Conservation (phyloP, 108 stramenopile species). For the Nannochloropsis gaditana region DNA sequence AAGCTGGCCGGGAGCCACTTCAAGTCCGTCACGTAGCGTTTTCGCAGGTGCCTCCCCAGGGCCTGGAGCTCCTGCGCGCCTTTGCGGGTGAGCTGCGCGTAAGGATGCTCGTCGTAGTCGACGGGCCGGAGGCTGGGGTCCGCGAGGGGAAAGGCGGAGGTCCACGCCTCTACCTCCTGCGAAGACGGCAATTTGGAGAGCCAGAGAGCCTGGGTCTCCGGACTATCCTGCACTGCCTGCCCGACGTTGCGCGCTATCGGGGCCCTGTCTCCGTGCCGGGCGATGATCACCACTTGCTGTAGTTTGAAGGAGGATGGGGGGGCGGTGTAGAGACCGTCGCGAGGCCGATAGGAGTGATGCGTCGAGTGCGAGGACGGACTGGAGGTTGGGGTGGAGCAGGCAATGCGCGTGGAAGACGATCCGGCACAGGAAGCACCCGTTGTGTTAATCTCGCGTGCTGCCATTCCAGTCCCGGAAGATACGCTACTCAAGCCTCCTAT, state of each 20-base stretch:
- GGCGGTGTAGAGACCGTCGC: background rate
- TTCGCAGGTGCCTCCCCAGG: background rate
- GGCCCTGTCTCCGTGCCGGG: constrained; percentile 43
- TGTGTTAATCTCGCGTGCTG: background rate
- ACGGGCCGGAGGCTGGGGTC: background rate
- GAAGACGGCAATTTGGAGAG: constrained; percentile 29
- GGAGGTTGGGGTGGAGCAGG: background rate
- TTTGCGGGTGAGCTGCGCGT: background rate
- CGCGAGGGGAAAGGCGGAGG: background rate
- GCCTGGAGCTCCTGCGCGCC: background rate
- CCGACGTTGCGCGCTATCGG: constrained; percentile 37
- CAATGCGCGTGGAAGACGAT: background rate
- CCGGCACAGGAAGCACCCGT: background rate
- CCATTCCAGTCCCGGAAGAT: no score
- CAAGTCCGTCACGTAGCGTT: background rate
- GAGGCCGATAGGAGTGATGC: background rate
- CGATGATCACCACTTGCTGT: constrained; percentile 40
- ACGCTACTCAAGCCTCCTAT: background rate
- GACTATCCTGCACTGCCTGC: constrained; percentile 11
- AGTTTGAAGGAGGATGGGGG: background rate
- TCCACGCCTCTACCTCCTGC: constrained; percentile 15
- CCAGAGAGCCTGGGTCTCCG: constrained; percentile 26
- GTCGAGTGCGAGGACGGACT: background rate
- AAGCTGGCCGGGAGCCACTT: background rate
- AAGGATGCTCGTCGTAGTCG: background rate